Base-by-base conservation (phyloP, 225 moss, liverwort and hornwort genomes). In the Ulota crispa region DNA sequence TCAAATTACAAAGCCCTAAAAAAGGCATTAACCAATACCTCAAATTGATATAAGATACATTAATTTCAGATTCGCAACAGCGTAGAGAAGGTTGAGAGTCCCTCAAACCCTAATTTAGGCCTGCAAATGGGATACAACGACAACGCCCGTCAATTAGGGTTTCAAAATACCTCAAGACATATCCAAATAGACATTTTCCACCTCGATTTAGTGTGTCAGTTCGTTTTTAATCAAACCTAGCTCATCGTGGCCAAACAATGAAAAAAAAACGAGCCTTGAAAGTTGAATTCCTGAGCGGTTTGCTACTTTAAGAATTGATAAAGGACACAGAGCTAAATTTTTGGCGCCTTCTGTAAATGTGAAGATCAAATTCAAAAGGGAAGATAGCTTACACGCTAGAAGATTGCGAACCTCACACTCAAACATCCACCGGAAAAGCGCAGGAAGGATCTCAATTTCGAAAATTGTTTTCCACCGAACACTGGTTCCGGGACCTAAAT, bases 361-460 rank as follows among this genome's bases (percentile, higher is more conserved):
- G 13, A 76, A 43, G 43, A 7, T 10, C 43, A 15, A 41, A 43
- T 43, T 20, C 45, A 57, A 56, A 81, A 50, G 26, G 3, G 34
- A 23, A 55, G 27, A 70, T 19, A 39, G 0, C 21, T 76, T 19
- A 19, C 62, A 54, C 19, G 16, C n/a, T 30, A 9, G 15, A 28
- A 54, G 32, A 5, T 3, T 14, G 20, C 1, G 75, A 55, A 27
- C 12, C 24, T 41, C 67, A 19, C 18, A 54, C 18, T n/a, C 52
- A 63, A 27, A 37, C 0, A 36, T 12, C 9, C 26, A 59, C 57
- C 14, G 28, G 8, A 37, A 36, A 66, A 45, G 13, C 47, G 13
- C 16, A n/a, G 59, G 36, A 50, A 59, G 36, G 26, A 27, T 16
- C 47, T 56, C 70, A 79, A 79, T 76, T 71, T 39, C 79, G 19